These are phyloP conservation scores for Xylaria intraflava DNA, from an alignment of 495 filamentous ascomycete species.

Conservation along the genomic window DNA sequence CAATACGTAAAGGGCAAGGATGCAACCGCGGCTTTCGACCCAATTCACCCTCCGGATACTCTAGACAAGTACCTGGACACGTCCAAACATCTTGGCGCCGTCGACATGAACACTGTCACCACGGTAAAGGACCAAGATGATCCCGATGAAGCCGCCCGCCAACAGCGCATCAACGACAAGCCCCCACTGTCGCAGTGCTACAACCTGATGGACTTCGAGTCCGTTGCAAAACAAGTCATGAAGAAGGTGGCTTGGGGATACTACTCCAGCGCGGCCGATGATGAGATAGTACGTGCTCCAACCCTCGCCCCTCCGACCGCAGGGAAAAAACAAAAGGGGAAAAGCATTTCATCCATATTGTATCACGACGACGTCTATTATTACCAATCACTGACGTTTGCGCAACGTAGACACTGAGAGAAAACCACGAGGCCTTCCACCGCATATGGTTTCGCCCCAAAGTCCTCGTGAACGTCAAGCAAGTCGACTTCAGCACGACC, in stretches of 20 bases:
- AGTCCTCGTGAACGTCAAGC: conserved; percentile 77
- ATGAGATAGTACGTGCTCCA: conserved; percentile 74
- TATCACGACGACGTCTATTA: not conserved
- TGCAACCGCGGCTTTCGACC: conserved; percentile 76
- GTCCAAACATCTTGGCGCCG: conserved; percentile 82
- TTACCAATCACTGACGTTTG: not conserved
- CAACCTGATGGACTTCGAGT: conserved; percentile 92
- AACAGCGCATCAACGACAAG: conserved; percentile 69
- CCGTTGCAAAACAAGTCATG: conserved; percentile 80
- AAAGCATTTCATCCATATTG: too few relatives aligned
- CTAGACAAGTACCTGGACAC: conserved; percentile 75
- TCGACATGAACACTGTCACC: conserved; percentile 82
- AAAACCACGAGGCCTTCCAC: conserved; percentile 94
- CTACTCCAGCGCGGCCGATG: conserved; percentile 91
- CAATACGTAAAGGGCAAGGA: conserved; percentile 53
- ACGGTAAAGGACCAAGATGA: conserved; percentile 61
- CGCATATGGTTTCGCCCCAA: conserved; percentile 95
- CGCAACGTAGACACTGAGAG: conserved; percentile 72
- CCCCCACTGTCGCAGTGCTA: conserved; percentile 84
- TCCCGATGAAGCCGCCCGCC: conserved; percentile 70
- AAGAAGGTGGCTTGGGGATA: conserved; percentile 95
- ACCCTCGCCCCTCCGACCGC: not conserved
- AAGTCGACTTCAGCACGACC: conserved; percentile 75
- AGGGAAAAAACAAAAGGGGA: not conserved
- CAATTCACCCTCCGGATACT: conserved; percentile 73